phyloP scores from a whole-genome alignment of 179 eudicot genomes.

The Silene vulgaris region DNA sequence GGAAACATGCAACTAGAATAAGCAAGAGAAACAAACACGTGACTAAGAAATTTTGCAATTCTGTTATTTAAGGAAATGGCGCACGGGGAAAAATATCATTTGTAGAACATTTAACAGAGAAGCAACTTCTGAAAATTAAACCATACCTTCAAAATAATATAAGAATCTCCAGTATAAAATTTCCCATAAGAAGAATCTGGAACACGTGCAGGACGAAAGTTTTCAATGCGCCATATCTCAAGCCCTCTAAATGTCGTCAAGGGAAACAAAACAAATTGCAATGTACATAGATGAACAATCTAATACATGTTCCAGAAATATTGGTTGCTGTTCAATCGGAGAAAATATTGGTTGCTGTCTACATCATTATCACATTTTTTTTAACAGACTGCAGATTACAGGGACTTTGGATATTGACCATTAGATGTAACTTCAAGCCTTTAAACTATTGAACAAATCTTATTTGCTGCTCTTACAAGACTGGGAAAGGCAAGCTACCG shows the following conservation, averaged over 20 bases:
- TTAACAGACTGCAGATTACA: too few relatives aligned
- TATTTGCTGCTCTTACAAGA: too few relatives aligned
- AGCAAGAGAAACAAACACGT: constrained; percentile 11
- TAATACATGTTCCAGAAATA: not conserved
- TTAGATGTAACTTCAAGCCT: too few relatives aligned
- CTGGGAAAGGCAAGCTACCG: too few relatives aligned
- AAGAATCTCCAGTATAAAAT: constrained; percentile 77
- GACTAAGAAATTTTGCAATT: not conserved
- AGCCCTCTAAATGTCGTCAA: constrained; percentile 67
- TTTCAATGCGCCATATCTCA: constrained; percentile 95
- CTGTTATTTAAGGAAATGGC: not conserved
- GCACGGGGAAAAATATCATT: not conserved
- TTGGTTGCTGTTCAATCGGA: not conserved
- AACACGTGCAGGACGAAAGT: constrained; percentile 64
- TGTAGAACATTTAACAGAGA: not conserved
- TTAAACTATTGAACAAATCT: too few relatives aligned
- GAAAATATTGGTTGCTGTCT: constrained; percentile 5
- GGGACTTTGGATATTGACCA: too few relatives aligned
- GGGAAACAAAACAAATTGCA: constrained; percentile 29
- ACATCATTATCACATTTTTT: not conserved
- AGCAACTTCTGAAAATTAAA: not conserved
- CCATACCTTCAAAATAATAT: constrained; percentile 71
- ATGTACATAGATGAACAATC: constrained; percentile 1
- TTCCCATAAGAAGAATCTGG: constrained; percentile 69
- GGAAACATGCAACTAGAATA: not conserved